A percentile compares a stretch with the other conserved stretches of the same genome.
Evolutionary conservation across 148 eudicot species (phyloP).

Genomic region (Camellia lanceoleosa): DNA sequence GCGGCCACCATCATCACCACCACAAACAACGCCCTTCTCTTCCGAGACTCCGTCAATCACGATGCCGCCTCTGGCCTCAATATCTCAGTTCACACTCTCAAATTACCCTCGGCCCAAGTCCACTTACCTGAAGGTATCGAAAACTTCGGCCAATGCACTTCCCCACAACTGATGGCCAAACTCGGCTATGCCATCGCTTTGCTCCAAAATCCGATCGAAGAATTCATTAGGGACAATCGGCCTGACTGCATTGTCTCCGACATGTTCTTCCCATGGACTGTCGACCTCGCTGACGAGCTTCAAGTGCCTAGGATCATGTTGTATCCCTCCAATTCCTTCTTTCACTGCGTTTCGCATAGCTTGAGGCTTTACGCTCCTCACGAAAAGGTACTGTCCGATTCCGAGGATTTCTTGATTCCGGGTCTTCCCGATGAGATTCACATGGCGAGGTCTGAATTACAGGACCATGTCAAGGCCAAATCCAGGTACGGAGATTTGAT

Average conservation of each 20-base stretch:
- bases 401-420: slow-evolving; percentile 32
- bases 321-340: slow-evolving; percentile 26
- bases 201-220: slow-evolving; percentile 27
- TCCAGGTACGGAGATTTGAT: slow-evolving; percentile 1
- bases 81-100: slow-evolving; percentile 21
- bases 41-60: slow-evolving; percentile 17
- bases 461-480: slow-evolving; percentile 4
- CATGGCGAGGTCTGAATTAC: slow-evolving; percentile 19
- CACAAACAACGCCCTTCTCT: slow-evolving; percentile 30
- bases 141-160: slow-evolving; percentile 16
- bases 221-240: slow-evolving; percentile 18
- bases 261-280: slow-evolving; percentile 29
- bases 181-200: slow-evolving; percentile 10
- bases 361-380: slow-evolving; percentile 23
- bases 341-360: slow-evolving; percentile 10
- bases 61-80: not conserved
- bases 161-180: slow-evolving; percentile 5
- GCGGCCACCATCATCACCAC: slow-evolving; percentile 42
- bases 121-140: slow-evolving; percentile 35
- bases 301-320: slow-evolving; percentile 35
- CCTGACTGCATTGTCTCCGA: slow-evolving; percentile 43
- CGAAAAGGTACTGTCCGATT: slow-evolving; percentile 10
- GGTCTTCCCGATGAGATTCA: slow-evolving; percentile 30
- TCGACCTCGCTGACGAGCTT: slow-evolving; percentile 31
- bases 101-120: slow-evolving; percentile 30